A percentile compares a stretch with the other conserved stretches of the same genome.
phyloP scores from a whole-genome alignment of 441 rosid species.

The Erodium trifolium region DNA sequence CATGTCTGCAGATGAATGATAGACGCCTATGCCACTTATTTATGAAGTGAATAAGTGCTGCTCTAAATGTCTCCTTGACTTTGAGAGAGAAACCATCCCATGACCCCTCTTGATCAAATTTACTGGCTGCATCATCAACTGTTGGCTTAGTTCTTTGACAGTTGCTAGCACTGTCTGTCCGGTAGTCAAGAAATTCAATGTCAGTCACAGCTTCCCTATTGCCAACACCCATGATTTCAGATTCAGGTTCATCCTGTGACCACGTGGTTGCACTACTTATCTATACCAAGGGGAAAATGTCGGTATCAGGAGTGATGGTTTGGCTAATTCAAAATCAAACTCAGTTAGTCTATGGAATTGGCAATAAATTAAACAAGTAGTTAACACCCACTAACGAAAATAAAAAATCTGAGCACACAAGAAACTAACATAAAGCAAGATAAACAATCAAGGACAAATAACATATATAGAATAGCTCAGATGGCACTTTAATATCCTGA shows the following conservation, averaged over 20 bases:
- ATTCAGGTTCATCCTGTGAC: slow-evolving; percentile 52
- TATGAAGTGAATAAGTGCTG: slow-evolving; percentile 52
- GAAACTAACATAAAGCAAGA: no score
- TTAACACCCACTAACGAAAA: no score
- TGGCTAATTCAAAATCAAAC: no score
- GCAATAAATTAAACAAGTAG: no score
- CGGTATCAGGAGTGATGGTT: no score
- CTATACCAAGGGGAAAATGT: slow-evolving; percentile 29
- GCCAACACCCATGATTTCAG: slow-evolving; percentile 28
- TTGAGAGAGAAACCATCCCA: slow-evolving; percentile 46
- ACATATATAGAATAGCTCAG: no score
- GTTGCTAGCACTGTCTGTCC: no score
- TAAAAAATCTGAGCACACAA: no score
- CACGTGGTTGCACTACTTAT: slow-evolving; percentile 87
- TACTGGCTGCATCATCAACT: slow-evolving; percentile 32
- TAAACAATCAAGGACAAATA: no score
- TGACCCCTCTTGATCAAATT: slow-evolving; percentile 47
- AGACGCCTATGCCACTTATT: slow-evolving; percentile 71
- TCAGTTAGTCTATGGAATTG: no score
- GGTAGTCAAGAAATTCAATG: no score
- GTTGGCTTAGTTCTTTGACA: slow-evolving; percentile 31
- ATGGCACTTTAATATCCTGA: no score
- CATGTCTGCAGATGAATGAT: slow-evolving; percentile 52
- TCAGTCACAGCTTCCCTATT: not conserved
- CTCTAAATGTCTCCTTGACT: slow-evolving; percentile 71